Evolutionary conservation across 768 basidiomycete species (phyloP), one percentile per base, ranked within the genome.

Genomic region (Amanita thiersii): DNA sequence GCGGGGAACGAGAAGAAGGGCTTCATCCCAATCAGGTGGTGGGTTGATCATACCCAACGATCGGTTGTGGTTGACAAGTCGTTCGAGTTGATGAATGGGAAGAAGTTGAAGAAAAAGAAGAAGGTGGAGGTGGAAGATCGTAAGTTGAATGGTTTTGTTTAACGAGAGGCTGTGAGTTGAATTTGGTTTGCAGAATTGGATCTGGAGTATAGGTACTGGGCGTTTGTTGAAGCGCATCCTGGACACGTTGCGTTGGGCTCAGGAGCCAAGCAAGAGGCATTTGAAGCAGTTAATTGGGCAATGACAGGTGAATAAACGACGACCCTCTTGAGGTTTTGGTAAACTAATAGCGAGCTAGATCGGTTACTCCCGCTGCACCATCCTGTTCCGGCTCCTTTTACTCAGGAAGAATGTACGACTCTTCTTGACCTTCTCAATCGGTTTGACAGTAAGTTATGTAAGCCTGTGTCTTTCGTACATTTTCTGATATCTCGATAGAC

Each of bases 171-270:
- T 5, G 5, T 37, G 28, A 7, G 30, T 43, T 28, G 32, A 30
- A 11, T n/a, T 17, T 40, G 15, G 15, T n/a, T 49, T 37, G 11
- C 47, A 88, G 87, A 74, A 34, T 63, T 86, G 15, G 84, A 88
- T 42, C 69, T 78, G 52, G 83, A 86, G 53, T 86, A 82, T 50
- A 68, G 81, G 41, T 90, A 87, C 53, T 90, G 88, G 88, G 64
- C 75, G 4, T 90, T 80, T 53, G 71, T 90, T 61, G 82, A 87
- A 56, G 61, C 72, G 24, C 86, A 89, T 50, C 87, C 87, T 0
- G 83, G 82, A 0, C 87, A 90, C 55, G 63, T 68, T 5, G 53
- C 69, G 0, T 64, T 89, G 19, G 72, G 80, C 5, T 51, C 60
- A 5, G 69, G 66, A 31, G 79, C 81, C 7, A 70, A 70, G 37